Conservation (phyloP, 2,329 filamentous ascomycete genomes). For the Aspergillus novoparasiticus region DNA sequence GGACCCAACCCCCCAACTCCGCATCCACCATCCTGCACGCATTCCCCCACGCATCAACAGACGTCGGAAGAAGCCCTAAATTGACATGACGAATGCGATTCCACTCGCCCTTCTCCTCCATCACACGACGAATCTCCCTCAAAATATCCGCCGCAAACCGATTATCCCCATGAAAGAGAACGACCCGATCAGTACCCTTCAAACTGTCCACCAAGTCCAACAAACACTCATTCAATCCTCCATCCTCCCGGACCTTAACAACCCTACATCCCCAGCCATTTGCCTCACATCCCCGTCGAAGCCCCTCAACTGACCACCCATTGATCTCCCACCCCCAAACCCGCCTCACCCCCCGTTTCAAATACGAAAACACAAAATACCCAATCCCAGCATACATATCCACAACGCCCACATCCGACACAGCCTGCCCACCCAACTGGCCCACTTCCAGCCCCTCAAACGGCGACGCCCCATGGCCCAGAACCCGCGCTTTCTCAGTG, state of each 20-base stretch:
- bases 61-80: slow-evolving; percentile 59
- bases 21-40: slow-evolving; percentile 53
- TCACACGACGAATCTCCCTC: slow-evolving; percentile 31
- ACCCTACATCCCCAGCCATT: slow-evolving; percentile 69
- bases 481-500: slow-evolving; percentile 78
- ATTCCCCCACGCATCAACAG: slow-evolving; percentile 50
- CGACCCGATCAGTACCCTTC: slow-evolving; percentile 55
- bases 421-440: slow-evolving; percentile 26
- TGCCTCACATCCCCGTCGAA: slow-evolving; percentile 71
- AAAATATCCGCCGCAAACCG: slow-evolving; percentile 51
- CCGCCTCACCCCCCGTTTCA: slow-evolving; percentile 64
- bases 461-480: slow-evolving; percentile 48
- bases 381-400: slow-evolving; percentile 93
- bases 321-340: slow-evolving; percentile 92
- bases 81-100: slow-evolving; percentile 58
- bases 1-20: slow-evolving; percentile 56
- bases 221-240: slow-evolving; percentile 21
- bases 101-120: slow-evolving; percentile 36
- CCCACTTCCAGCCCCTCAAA: slow-evolving; percentile 38
- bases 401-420: slow-evolving; percentile 50
- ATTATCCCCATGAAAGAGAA: slow-evolving; percentile 73
- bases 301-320: slow-evolving; percentile 80
- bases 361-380: slow-evolving; percentile 88
- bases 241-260: slow-evolving; percentile 47
- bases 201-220: slow-evolving; percentile 36